Conservation (phyloP, 805 yeast genomes). For the Blastobotrys attinorum region DNA sequence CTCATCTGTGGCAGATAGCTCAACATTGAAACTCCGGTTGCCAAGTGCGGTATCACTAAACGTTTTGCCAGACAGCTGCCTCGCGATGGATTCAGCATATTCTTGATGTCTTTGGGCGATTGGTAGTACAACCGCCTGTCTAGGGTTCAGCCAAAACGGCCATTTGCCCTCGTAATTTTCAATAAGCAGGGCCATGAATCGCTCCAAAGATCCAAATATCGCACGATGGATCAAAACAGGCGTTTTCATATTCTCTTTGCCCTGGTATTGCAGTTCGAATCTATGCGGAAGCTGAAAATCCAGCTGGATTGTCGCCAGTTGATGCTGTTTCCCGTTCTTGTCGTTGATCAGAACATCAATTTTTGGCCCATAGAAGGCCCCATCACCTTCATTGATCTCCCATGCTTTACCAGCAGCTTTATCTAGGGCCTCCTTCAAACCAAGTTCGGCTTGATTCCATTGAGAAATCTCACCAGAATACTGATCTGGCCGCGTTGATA, state of each 20-base stretch:
- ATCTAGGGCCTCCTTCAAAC: slow-evolving; percentile 53
- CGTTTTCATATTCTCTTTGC: slow-evolving; percentile 28
- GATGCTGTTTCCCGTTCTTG: slow-evolving; percentile 73
- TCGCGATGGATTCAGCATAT: slow-evolving; percentile 44
- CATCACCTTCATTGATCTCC: slow-evolving; percentile 84
- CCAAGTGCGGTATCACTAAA: slow-evolving; percentile 13
- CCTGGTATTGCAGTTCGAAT: slow-evolving; percentile 57
- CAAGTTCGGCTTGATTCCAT: slow-evolving; percentile 78
- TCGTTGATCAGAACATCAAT: slow-evolving; percentile 82
- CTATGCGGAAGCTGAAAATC: slow-evolving; percentile 91
- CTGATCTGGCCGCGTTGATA: slow-evolving; percentile 81
- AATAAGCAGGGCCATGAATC: slow-evolving; percentile 82
- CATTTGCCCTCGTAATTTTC: slow-evolving; percentile 89
- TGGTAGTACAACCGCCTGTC: slow-evolving; percentile 83
- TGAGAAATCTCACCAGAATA: slow-evolving; percentile 68
- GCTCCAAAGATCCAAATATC: slow-evolving; percentile 86
- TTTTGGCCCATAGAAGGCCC: slow-evolving; percentile 69
- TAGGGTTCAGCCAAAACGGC: slow-evolving; percentile 96
- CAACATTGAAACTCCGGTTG: slow-evolving; percentile 56
- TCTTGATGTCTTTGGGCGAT: slow-evolving; percentile 54
- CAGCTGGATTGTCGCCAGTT: slow-evolving; percentile 90
- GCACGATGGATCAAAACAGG: slow-evolving; percentile 98
- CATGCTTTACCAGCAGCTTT: slow-evolving; percentile 47
- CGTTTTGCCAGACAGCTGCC: slow-evolving; percentile 30
- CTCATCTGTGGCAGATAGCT: slow-evolving; percentile 65